These are phyloP conservation scores for Clohesyomyces aquaticus DNA, from an alignment of 495 filamentous ascomycete genomes.

Conservation along the genomic window DNA sequence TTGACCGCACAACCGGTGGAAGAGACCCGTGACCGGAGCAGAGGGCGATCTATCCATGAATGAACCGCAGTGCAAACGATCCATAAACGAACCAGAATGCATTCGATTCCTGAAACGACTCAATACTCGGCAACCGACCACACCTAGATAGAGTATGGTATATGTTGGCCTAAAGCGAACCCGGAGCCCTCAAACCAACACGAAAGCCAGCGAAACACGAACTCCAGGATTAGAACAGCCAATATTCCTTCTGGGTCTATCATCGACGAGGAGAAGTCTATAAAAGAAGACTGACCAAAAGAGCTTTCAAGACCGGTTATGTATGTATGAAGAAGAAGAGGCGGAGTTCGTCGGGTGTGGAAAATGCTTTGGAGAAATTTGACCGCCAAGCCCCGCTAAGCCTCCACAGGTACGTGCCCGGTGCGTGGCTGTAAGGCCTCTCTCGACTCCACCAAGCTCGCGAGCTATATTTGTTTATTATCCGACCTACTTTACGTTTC, in stretches of 20 bases:
- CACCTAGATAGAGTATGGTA: background rate
- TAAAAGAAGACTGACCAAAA: conserved; percentile 1
- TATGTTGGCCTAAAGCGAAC: conserved; percentile 41
- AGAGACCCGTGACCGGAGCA: too few relatives aligned
- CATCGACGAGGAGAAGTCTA: background rate
- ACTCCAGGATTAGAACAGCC: conserved; percentile 40
- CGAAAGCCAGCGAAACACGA: conserved; percentile 28
- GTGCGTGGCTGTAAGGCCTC: too few relatives aligned
- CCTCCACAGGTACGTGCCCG: too few relatives aligned
- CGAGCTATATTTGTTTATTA: too few relatives aligned
- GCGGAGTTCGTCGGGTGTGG: background rate
- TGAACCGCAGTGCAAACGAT: background rate
- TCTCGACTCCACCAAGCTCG: too few relatives aligned
- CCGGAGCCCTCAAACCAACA: conserved; percentile 32
- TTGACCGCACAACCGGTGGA: too few relatives aligned
- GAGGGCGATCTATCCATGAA: too few relatives aligned
- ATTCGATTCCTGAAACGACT: background rate
- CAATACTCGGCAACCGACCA: too few relatives aligned
- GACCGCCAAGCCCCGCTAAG: too few relatives aligned
- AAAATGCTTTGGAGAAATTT: too few relatives aligned
- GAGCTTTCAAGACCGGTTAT: conserved; percentile 23
- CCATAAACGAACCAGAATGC: background rate
- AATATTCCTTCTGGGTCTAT: conserved; percentile 33
- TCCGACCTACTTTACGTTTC: too few relatives aligned
- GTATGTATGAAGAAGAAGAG: conserved; percentile 26